Evolutionary conservation across 768 basidiomycete genomes (phyloP), one percentile per base, ranked within the genome.

Genomic region (Albatrellus ellisii): DNA sequence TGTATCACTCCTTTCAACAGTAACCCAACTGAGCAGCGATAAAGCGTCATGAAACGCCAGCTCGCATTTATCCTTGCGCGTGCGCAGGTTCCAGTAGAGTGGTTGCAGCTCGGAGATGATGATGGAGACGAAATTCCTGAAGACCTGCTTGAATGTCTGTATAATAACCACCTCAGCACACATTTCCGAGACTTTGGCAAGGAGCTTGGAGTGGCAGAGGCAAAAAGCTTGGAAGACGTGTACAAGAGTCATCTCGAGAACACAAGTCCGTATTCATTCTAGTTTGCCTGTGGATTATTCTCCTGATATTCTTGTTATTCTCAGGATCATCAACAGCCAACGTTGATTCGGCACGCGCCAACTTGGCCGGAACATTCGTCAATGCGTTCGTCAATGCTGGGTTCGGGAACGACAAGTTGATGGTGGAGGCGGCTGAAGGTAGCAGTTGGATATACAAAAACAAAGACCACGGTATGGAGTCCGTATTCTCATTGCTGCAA

Each of bases 391-490:
- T 97, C 40, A 99, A 99, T 55, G 94, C 91, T 33, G 95, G 94
- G 0, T 99, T 92, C 55, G 91, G 90, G 18, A 99, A 99, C 58
- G 95, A 99, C 60, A 97, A 95, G 59, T 73, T 99, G 41, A 94
- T 99, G 88, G 90, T 92, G 4, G 83, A 81, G 56, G 94, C 91
- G 1, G 86, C 90, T 45, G 92, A 95, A 54, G 94, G 95, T 11
- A 87, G 77, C 60, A 92, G 89, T 53, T 99, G 91, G 91, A 89
- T 99, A 44, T 99, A 98, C 70, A 98, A 98, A 73, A 98, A 98
- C 69, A 98, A 98, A 64, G 94, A 97, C 41, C 89, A 95, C 48
- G 95, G 92, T 80, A 44, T 17, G 69, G 56, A 11, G 20, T 36
- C 12, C 22, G n/a, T n/a, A n/a, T n/a, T n/a, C n/a, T n/a, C n/a